Base-by-base conservation (phyloP, 345 rosid species). In the Citrus sp. region DNA sequence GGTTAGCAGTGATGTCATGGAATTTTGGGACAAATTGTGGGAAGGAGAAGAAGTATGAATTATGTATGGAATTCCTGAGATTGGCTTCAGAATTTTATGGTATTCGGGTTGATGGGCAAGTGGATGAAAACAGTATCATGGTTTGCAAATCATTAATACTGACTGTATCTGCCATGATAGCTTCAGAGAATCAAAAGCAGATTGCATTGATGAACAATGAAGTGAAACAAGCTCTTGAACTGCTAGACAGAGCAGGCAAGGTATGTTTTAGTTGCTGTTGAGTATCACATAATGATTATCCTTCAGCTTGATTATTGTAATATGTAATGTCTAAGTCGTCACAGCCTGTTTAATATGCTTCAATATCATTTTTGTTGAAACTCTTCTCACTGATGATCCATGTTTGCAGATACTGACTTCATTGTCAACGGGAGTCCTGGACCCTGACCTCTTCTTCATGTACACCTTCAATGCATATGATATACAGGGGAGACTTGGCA, bases 1-100 rank as follows among this genome's bases (percentile, higher is more conserved):
- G 98, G 99, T 94, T 96, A 90, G 93, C 93, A 9, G 89, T 84
- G 51, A 91, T 91, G 81, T 89, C 89, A 14, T 96, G 97, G 98
- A 96, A 96, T 84, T 76, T 82, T 66, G 99, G 98, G 78, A 84
- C 93, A 67, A 88, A 77, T 62, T 88, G 92, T 83, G 97, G 99
- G 60, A 92, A 90, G 79, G 86, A 85, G 69, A 90, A 89, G 86
- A 87, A 89, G 28, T 92, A 84, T 79, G 93, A 88, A 80, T 60
- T 84, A 73, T 91, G 95, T 82, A 85, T 88, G 70, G 97, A 89
- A 70, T 92, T 92, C 75, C 70, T 89, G 18, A 87, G 84, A 81
- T 66, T 94, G 80, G 92, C 93, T 72, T 84, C 95, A 28, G 91
- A 90, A 55, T 91, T 94, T 76, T 90, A 81, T 66, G 65, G 85